phyloP scores from a whole-genome alignment of 164 flowering plant genomes.

The Akebia trifoliata region DNA sequence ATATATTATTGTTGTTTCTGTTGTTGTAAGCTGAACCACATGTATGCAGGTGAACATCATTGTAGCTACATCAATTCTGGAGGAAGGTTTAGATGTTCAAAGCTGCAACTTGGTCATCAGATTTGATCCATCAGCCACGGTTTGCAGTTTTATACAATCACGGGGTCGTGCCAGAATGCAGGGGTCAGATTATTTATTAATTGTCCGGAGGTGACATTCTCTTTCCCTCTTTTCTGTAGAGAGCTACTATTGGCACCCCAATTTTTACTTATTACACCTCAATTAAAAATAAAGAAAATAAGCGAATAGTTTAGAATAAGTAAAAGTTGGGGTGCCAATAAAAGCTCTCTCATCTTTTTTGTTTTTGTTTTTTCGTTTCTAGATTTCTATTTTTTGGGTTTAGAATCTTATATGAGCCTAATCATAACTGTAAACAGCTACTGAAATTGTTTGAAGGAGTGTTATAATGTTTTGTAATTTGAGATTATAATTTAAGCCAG shows the following conservation, averaged over 20 bases:
- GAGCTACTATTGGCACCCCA: too few relatives aligned
- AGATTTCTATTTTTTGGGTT: too few relatives aligned
- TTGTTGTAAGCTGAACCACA: background rate
- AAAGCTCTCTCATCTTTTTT: background rate
- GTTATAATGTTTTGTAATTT: too few relatives aligned
- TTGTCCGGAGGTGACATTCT: slow-evolving; percentile 53
- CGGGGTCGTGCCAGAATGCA: slow-evolving; percentile 90
- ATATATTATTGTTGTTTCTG: background rate
- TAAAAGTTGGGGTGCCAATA: too few relatives aligned
- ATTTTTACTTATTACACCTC: too few relatives aligned
- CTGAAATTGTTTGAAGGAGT: too few relatives aligned
- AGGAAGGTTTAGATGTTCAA: slow-evolving; percentile 94
- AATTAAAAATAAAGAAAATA: too few relatives aligned
- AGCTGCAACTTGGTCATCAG: slow-evolving; percentile 89
- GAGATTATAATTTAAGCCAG: too few relatives aligned
- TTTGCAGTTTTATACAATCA: slow-evolving; percentile 88
- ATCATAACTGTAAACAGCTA: too few relatives aligned
- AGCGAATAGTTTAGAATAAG: too few relatives aligned
- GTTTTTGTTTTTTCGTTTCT: too few relatives aligned
- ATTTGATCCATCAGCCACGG: slow-evolving; percentile 70
- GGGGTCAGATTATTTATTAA: slow-evolving; percentile 66
- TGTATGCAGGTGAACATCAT: slow-evolving; percentile 66
- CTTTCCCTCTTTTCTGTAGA: background rate
- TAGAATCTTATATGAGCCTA: too few relatives aligned
- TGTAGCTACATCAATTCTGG: slow-evolving; percentile 90